Evolutionary conservation across 148 eudicot genomes (phyloP).

Genomic region (Beta vulgaris): DNA sequence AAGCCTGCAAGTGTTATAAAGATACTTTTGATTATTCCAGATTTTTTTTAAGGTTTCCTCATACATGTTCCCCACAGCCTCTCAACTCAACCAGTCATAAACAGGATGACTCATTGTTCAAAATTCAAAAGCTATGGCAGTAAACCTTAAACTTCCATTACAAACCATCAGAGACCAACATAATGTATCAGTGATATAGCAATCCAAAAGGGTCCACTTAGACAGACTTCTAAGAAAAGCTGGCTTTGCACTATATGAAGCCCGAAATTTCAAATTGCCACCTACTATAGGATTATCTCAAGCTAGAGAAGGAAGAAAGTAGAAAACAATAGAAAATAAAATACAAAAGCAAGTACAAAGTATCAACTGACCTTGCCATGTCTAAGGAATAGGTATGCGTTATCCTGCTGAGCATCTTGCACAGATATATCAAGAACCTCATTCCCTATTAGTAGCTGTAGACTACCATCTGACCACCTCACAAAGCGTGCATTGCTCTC

Average conservation of each 20-base stretch:
- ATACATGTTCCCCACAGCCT: too few relatives aligned
- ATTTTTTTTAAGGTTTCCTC: too few relatives aligned
- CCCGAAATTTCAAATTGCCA: not conserved
- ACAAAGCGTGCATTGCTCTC: constrained; percentile 99
- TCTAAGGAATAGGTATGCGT: constrained; percentile 82
- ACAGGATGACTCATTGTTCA: not conserved
- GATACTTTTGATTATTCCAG: too few relatives aligned
- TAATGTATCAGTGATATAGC: not conserved
- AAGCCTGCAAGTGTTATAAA: too few relatives aligned
- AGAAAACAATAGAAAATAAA: not conserved
- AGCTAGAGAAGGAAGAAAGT: not conserved
- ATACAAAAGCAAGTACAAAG: not conserved
- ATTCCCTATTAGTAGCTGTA: constrained; percentile 83
- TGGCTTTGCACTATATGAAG: not conserved
- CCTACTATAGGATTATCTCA: not conserved
- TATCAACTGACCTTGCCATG: constrained; percentile 67
- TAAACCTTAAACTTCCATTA: too few relatives aligned
- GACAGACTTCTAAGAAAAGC: not conserved
- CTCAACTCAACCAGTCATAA: not conserved
- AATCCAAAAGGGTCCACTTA: not conserved
- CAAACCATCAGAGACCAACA: not conserved
- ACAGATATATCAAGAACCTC: constrained; percentile 97
- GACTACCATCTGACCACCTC: constrained; percentile 97
- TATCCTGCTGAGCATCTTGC: constrained; percentile 97
- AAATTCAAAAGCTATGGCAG: too few relatives aligned